These are phyloP conservation scores for Incumbomyces delicatus DNA, from an alignment of 2,329 filamentous ascomycete genomes.

Conservation along the genomic window DNA sequence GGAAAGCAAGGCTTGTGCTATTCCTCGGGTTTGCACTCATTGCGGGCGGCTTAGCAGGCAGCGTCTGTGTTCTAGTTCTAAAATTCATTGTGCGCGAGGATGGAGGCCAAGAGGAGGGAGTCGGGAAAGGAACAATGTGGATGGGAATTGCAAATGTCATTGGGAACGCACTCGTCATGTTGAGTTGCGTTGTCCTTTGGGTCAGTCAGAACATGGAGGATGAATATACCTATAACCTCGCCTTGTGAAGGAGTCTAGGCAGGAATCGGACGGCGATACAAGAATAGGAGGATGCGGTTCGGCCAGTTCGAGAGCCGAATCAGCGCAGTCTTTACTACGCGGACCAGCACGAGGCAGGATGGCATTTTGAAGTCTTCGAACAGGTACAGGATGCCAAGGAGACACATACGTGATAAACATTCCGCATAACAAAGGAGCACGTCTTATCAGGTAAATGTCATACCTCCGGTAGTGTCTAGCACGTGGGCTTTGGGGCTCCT, in stretches of 20 bases:
- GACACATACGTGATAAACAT: no score
- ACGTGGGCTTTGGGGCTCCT: no score
- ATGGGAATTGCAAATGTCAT: constrained; percentile 59
- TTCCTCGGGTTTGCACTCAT: constrained; percentile 61
- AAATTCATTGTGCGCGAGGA: constrained; percentile 57
- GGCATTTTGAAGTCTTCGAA: no score
- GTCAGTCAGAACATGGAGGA: constrained; percentile 65
- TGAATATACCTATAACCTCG: constrained; percentile 61
- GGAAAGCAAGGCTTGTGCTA: constrained; percentile 59
- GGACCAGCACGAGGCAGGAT: no score
- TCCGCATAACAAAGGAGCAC: no score
- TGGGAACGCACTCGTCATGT: constrained; percentile 56
- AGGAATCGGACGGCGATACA: no score
- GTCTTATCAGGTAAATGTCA: no score
- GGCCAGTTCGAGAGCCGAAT: no score
- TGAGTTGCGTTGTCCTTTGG: constrained; percentile 58
- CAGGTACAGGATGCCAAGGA: no score
- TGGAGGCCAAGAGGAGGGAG: constrained; percentile 31
- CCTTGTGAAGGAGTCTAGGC: constrained; percentile 36
- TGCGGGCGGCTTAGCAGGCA: constrained; percentile 57
- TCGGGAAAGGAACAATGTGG: constrained; percentile 44
- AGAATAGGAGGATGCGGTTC: no score
- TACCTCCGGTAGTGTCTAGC: no score
- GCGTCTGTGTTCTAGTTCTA: constrained; percentile 57
- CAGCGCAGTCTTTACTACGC: no score